Base-by-base conservation (phyloP, 495 filamentous ascomycete genomes). In the Xylaria palmicola region DNA sequence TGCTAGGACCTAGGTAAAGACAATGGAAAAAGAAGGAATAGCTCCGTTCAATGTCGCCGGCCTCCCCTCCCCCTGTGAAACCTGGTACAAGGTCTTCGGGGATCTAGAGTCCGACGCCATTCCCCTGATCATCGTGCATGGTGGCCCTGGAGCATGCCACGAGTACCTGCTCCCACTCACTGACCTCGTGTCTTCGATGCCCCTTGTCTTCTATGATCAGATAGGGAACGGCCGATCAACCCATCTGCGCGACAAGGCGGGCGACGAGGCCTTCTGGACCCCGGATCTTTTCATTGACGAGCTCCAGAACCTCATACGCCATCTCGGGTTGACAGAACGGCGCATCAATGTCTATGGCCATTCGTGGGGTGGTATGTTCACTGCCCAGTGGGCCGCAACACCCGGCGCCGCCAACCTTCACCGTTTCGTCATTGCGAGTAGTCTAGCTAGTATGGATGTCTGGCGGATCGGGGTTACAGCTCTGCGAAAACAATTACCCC, bases 151-250 rank as follows among this genome's bases (percentile, higher is more conserved):
- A 17, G 73, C 69, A 20, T 65, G 70, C 17, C 76, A 80, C 60
- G 65, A 75, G 10, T 82, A 80, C 65, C 64, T 82, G 10, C 36
- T 73, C 0, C 73, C 77, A 3, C 56, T 81, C 13, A 62, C 64
- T 1, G 72, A 79, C 36, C 64, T 80, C 12, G 48, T 68, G 32
- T 15, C 60, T 5, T 62, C 40, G 44, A 72, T 69, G 24, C 75
- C 80, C 7, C 65, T 83, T 2, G 65, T 84, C 19, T 66, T 83
- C 63, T 85, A 85, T 64, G 81, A 84, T 62, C 81, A 84, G 58
- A 64, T 84, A 56, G 80, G 81, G 19, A 78, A 74, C 63, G 82
- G 79, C 12, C 26, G 59, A 6, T 79, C 74, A 20, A 82, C 82
- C 0, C 80, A 76, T 53, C 69, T 82, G 7, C 72, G 62, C 3